These are phyloP conservation scores for Zygosaccharomyces bailii DNA, from an alignment of 805 yeast genomes.

Conservation along the genomic window DNA sequence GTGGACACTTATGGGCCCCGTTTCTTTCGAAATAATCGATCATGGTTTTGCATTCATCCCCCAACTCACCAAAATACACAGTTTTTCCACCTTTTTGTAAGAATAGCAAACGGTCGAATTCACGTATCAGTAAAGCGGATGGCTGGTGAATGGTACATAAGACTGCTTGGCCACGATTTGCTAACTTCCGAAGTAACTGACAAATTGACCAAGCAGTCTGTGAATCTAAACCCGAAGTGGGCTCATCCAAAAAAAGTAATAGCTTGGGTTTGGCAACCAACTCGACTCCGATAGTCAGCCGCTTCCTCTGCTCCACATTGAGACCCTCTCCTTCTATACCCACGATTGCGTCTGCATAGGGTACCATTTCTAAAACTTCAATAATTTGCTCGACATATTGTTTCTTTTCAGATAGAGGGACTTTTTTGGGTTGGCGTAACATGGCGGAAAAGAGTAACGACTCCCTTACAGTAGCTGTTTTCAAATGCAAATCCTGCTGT, in stretches of 20 bases:
- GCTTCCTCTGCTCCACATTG: conserved; percentile 60
- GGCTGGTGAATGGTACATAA: conserved; percentile 83
- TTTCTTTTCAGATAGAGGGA: conserved; percentile 53
- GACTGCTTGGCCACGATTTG: conserved; percentile 60
- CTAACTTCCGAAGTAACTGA: conserved; percentile 55
- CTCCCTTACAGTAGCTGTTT: conserved; percentile 67
- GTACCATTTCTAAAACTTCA: conserved; percentile 57
- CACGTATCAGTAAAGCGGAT: conserved; percentile 71
- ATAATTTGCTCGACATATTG: conserved; percentile 64
- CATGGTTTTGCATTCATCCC: conserved; percentile 53
- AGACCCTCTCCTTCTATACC: conserved; percentile 72
- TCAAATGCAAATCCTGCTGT: conserved; percentile 70
- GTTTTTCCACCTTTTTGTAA: conserved; percentile 69
- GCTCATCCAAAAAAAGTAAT: conserved; percentile 60
- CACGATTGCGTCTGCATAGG: conserved; percentile 67
- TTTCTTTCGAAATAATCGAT: conserved; percentile 62
- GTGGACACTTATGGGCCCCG: conserved; percentile 66
- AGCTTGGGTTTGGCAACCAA: conserved; percentile 62
- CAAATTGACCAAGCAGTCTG: conserved; percentile 68
- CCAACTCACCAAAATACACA: conserved; percentile 69
- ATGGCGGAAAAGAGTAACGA: conserved; percentile 64
- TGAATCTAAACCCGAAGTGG: conserved; percentile 66
- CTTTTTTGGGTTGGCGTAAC: conserved; percentile 59
- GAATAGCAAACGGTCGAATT: conserved; percentile 72
- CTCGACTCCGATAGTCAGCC: conserved; percentile 66